Conservation (phyloP, 2,329 filamentous ascomycete species). For the Diplodia intermedia region DNA sequence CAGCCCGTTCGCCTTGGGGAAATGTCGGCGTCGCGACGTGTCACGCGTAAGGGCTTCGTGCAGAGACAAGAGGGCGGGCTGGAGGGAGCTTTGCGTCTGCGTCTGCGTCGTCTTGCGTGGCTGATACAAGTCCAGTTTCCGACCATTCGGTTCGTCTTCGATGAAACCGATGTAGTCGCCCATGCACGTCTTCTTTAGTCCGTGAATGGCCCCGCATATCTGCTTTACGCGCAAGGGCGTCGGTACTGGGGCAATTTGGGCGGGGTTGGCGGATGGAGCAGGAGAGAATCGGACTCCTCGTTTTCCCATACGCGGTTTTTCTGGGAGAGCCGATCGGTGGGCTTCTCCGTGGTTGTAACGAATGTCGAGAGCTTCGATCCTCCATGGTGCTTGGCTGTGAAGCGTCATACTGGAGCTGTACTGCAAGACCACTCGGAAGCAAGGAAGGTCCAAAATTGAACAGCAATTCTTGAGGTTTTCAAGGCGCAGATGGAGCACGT, state of each 20-base stretch:
- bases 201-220: background rate
- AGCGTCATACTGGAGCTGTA: background rate
- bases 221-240: background rate
- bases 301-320: too few relatives aligned
- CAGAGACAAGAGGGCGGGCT: background rate
- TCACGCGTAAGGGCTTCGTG: background rate
- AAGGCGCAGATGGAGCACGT: background rate
- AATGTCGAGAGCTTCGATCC: background rate
- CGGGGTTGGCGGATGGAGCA: background rate
- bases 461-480: background rate
- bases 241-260: background rate
- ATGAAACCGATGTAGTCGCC: background rate
- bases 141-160: background rate
- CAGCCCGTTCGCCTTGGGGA: background rate
- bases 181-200: background rate
- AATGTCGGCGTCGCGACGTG: background rate
- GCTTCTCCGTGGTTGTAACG: background rate
- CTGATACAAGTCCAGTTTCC: background rate
- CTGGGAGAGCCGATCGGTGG: background rate
- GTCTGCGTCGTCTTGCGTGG: background rate
- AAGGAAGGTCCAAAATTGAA: background rate
- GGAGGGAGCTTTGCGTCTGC: too few relatives aligned
- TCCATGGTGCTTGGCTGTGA: background rate
- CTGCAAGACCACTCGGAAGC: background rate
- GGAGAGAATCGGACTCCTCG: background rate